Conservation (phyloP, 768 basidiomycete genomes). For the Mycena haematopus region DNA sequence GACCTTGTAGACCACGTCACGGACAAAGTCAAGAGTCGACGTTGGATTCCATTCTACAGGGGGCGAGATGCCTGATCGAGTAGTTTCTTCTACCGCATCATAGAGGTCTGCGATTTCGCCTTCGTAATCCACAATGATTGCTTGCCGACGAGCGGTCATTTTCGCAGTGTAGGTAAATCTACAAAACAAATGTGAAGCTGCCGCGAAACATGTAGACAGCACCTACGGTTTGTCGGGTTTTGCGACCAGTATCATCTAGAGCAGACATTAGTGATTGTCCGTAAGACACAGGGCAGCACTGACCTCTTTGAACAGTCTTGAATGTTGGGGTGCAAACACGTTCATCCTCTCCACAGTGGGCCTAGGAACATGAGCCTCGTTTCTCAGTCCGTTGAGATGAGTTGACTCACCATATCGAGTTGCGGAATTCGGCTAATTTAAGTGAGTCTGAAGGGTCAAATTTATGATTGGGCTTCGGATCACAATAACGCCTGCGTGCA, state of each 20-base stretch:
- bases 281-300: background rate
- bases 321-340: slow-evolving; percentile 46
- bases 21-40: slow-evolving; percentile 38
- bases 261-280: background rate
- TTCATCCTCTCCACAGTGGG: slow-evolving; percentile 44
- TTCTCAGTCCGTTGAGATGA: background rate
- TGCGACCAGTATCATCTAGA: slow-evolving; percentile 47
- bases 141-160: slow-evolving; percentile 41
- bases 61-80: slow-evolving; percentile 32
- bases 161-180: slow-evolving; percentile 46
- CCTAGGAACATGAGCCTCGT: slow-evolving; percentile 32
- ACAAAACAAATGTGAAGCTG: background rate
- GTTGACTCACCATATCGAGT: slow-evolving; percentile 34
- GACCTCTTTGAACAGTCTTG: slow-evolving; percentile 50
- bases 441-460: slow-evolving; percentile 33
- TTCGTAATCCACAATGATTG: slow-evolving; percentile 42
- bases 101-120: slow-evolving; percentile 47
- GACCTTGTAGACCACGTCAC: slow-evolving; percentile 39
- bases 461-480: slow-evolving; percentile 33
- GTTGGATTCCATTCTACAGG: slow-evolving; percentile 38
- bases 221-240: slow-evolving; percentile 38
- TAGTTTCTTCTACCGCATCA: slow-evolving; percentile 36
- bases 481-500: slow-evolving; percentile 42
- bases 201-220: background rate
- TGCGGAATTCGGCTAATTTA: slow-evolving; percentile 30